Evolutionary conservation across 2,329 filamentous ascomycete species (phyloP).

Genomic region (Curvularia sp.): DNA sequence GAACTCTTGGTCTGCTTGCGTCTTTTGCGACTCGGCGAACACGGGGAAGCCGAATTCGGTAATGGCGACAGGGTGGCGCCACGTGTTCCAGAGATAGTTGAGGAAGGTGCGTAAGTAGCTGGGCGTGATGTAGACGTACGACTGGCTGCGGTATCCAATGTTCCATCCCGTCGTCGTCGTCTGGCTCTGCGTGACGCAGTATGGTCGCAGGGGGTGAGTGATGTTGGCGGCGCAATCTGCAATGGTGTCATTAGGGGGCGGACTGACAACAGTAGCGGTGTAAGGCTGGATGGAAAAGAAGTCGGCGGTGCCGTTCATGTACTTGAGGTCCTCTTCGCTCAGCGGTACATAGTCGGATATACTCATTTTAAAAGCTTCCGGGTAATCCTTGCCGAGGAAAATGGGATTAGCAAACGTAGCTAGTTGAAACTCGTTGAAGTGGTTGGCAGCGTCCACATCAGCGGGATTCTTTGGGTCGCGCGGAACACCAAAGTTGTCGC

Average conservation of each 20-base stretch:
- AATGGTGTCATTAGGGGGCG: conserved; percentile 55
- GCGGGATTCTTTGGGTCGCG: conserved; percentile 49
- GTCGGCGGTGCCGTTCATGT: conserved; percentile 57
- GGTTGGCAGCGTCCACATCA: conserved; percentile 57
- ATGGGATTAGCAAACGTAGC: conserved; percentile 61
- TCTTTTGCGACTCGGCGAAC: conserved; percentile 56
- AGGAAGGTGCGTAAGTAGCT: conserved; percentile 64
- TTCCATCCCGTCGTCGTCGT: conserved; percentile 62
- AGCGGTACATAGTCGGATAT: conserved; percentile 54
- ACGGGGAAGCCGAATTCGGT: conserved; percentile 67
- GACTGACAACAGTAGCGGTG: conserved; percentile 62
- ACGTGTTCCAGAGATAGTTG: conserved; percentile 67
- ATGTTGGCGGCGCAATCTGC: conserved; percentile 58
- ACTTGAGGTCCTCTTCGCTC: conserved; percentile 56
- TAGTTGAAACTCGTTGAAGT: conserved; percentile 55
- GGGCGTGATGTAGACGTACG: conserved; percentile 66
- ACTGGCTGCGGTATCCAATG: conserved; percentile 64
- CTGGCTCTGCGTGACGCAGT: conserved; percentile 61
- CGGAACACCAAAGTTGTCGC: conserved; percentile 51
- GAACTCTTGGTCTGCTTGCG: conserved; percentile 60
- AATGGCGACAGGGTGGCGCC: conserved; percentile 57
- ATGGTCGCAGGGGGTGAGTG: conserved; percentile 57
- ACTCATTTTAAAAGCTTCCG: conserved; percentile 53
- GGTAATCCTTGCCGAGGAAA: conserved; percentile 61
- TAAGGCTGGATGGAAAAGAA: conserved; percentile 67